phyloP scores from a whole-genome alignment of 2,329 filamentous ascomycete species.

The Rhytidhysteron rufulum region DNA sequence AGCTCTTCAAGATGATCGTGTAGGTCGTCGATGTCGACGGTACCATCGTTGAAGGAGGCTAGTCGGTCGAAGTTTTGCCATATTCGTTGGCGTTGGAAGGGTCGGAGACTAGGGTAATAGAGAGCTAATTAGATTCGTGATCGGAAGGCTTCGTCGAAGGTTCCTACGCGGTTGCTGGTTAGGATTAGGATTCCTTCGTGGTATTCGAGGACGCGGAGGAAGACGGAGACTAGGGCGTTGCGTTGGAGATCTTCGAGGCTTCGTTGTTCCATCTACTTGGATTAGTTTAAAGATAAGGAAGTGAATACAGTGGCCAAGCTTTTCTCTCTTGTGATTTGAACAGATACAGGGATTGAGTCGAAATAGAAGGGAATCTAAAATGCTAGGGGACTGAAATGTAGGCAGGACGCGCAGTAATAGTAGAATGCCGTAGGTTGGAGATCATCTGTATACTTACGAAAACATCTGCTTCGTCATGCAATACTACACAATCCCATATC shows the following conservation, averaged over 20 bases:
- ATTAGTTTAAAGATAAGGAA: no score
- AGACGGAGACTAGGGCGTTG: constrained; percentile 17
- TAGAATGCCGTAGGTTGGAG: no score
- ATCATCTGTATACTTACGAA: no score
- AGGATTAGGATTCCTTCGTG: constrained; percentile 41
- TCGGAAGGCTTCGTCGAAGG: constrained; percentile 38
- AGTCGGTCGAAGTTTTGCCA: constrained; percentile 5
- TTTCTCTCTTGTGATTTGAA: no score
- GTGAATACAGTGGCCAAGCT: no score
- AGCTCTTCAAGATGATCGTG: constrained; percentile 40
- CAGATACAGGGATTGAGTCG: no score
- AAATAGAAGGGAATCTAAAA: no score
- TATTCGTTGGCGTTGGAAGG: not conserved
- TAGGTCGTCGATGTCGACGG: not conserved
- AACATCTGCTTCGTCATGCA: constrained; percentile 49
- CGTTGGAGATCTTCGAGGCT: constrained; percentile 12
- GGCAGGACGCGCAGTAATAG: no score
- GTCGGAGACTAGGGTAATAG: constrained; percentile 27
- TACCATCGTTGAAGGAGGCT: not conserved
- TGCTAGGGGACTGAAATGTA: no score
- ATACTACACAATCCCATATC: constrained; percentile 48
- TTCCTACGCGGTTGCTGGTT: constrained; percentile 37
- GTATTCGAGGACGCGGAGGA: constrained; percentile 38
- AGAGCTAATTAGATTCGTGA: constrained; percentile 38
- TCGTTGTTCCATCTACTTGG: constrained; percentile 13